Evolutionary conservation across 169 alveolate genomes (phyloP).

Genomic region (Cryptosporidium ubiquitum): DNA sequence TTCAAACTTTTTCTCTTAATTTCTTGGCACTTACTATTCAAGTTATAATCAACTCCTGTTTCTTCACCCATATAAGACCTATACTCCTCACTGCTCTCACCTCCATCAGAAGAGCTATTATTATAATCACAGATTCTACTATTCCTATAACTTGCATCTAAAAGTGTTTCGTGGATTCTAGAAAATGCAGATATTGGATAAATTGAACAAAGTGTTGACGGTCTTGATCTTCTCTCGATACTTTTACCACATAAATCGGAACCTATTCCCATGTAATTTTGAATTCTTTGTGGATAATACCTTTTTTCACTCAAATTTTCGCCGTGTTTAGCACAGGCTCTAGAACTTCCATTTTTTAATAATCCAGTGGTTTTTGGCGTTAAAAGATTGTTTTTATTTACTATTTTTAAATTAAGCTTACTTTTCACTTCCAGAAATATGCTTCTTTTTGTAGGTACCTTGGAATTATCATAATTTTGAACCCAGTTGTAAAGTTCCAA

Average conservation of each 20-base stretch:
- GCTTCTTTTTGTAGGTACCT: slow-evolving; percentile 42
- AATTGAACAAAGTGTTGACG: slow-evolving; percentile 41
- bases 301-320: slow-evolving; percentile 27
- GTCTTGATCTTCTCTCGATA: slow-evolving; percentile 13
- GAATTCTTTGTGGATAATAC: neutral
- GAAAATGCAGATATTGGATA: slow-evolving; percentile 63
- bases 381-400: neutral
- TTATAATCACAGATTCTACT: neutral
- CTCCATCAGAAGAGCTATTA: neutral
- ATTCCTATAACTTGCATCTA: slow-evolving; percentile 6
- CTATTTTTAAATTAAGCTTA: slow-evolving; percentile 10
- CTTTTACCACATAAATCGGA: neutral
- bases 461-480: slow-evolving; percentile 11
- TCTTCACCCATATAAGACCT: neutral
- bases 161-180: slow-evolving; percentile 17
- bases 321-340: neutral
- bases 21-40: neutral
- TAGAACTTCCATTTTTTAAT: neutral
- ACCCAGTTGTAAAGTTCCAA: slow-evolving; percentile 57
- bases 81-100: neutral
- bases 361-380: neutral
- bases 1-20: neutral
- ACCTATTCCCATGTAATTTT: neutral
- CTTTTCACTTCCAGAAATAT: slow-evolving; percentile 4
- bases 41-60: neutral